Evolutionary conservation across 768 basidiomycete genomes (phyloP).

Genomic region (Naganishia onofrii): DNA sequence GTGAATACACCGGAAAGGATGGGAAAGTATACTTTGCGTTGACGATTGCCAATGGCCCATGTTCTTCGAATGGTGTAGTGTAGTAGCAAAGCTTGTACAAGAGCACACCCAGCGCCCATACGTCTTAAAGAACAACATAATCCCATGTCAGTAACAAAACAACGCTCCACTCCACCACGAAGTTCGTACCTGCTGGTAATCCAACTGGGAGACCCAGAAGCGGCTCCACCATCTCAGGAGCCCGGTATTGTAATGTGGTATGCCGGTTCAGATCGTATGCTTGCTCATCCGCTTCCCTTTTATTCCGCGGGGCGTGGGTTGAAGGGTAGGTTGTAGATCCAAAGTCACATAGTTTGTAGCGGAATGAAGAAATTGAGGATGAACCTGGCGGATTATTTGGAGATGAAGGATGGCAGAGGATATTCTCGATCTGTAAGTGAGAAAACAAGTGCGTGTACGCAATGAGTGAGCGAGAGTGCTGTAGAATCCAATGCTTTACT

Average conservation of each 20-base stretch:
- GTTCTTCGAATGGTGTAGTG: constrained; percentile 98
- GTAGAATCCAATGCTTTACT: constrained; percentile 7
- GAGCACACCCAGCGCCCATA: constrained; percentile 95
- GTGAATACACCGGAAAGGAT: constrained; percentile 80
- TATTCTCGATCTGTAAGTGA: constrained; percentile 78
- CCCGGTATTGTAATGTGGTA: constrained; percentile 94
- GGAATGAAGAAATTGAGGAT: constrained; percentile 60
- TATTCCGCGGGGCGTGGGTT: constrained; percentile 67
- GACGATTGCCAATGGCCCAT: constrained; percentile 90
- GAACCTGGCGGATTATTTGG: constrained; percentile 14
- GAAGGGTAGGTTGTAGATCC: constrained; percentile 81
- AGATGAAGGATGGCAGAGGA: constrained; percentile 58
- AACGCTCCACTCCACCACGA: not conserved
- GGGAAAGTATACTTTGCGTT: constrained; percentile 94
- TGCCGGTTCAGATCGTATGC: constrained; percentile 90
- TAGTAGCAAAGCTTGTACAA: constrained; percentile 99
- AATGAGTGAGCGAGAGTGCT: no score
- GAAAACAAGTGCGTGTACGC: not conserved
- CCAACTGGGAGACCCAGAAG: constrained; percentile 50
- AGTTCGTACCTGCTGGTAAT: constrained; percentile 48
- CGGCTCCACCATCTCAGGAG: constrained; percentile 95
- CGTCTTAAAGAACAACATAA: constrained; percentile 57
- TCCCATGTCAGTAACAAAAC: constrained; percentile 22
- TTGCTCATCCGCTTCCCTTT: constrained; percentile 77
- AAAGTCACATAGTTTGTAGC: constrained; percentile 96